Evolutionary conservation across 2,329 filamentous ascomycete genomes (phyloP).

Genomic region (Dactylonectria estremocensis): DNA sequence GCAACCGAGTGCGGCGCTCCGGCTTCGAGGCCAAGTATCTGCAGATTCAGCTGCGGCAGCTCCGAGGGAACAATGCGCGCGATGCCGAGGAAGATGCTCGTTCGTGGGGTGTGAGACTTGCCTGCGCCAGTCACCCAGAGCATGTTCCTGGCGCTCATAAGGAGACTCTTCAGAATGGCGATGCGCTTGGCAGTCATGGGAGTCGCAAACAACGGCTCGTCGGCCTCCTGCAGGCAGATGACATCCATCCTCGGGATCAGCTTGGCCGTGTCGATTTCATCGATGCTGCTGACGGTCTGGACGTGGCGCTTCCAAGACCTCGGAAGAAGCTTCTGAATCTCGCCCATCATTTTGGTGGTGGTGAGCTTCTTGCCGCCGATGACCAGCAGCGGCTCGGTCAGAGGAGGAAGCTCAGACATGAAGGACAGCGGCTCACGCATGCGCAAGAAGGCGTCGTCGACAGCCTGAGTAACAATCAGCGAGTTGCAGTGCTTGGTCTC

Average conservation of each 20-base stretch:
- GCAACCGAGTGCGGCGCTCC: constrained; percentile 1
- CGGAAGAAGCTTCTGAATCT: constrained; percentile 27
- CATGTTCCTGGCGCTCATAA: constrained; percentile 23
- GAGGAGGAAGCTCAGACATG: constrained; percentile 17
- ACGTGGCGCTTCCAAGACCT: constrained; percentile 26
- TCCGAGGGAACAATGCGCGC: constrained; percentile 19
- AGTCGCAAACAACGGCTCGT: constrained; percentile 28
- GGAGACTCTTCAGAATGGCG: constrained; percentile 18
- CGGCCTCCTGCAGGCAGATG: constrained; percentile 28
- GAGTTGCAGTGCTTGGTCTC: constrained; percentile 30
- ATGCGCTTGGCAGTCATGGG: constrained; percentile 25
- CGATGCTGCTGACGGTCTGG: constrained; percentile 11
- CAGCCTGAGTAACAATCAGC: constrained; percentile 26
- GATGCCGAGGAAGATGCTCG: constrained; percentile 30
- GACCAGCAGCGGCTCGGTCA: constrained; percentile 19
- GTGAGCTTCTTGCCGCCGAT: constrained; percentile 26
- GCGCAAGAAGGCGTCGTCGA: constrained; percentile 25
- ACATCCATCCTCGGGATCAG: constrained; percentile 22
- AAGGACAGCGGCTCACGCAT: constrained; percentile 26
- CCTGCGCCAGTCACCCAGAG: constrained; percentile 31
- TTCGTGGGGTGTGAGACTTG: constrained; percentile 21
- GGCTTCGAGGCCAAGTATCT: constrained; percentile 22
- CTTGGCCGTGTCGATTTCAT: constrained; percentile 17
- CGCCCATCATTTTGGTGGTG: constrained; percentile 22
- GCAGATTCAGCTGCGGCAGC: constrained; percentile 26